A percentile compares a stretch with the other conserved stretches of the same genome.
Evolutionary conservation across 1,139 yeast genomes (phyloP).

Genomic region (Pichia sp.): DNA sequence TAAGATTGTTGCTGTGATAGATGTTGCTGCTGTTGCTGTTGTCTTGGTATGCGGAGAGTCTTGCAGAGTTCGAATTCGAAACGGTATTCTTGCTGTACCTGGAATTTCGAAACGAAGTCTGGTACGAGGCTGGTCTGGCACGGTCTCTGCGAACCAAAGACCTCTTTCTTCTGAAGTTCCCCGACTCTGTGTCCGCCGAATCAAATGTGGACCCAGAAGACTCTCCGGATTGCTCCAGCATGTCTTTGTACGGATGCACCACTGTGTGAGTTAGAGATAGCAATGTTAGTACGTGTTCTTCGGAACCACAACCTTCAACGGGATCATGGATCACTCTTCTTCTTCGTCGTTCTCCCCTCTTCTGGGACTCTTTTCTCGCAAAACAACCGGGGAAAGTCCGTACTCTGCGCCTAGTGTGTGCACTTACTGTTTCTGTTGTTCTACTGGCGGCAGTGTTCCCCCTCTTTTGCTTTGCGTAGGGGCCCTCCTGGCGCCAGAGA

Average conservation of each 20-base stretch:
- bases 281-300: not conserved
- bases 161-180: constrained; percentile 42
- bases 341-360: not conserved
- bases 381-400: no score
- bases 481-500: not conserved
- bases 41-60: constrained; percentile 5
- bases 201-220: not conserved
- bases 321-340: not conserved
- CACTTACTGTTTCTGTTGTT: no score
- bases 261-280: constrained; percentile 2
- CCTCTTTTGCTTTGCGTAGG: not conserved
- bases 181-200: constrained; percentile 42
- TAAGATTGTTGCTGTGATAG: not conserved
- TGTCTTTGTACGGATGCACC: constrained; percentile 15
- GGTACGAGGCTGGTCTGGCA: constrained; percentile 27
- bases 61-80: constrained; percentile 9
- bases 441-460: no score
- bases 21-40: not conserved
- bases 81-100: constrained; percentile 3
- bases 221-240: constrained; percentile 1
- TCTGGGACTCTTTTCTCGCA: not conserved
- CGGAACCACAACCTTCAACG: not conserved
- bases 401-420: no score
- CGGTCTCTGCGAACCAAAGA: constrained; percentile 51
- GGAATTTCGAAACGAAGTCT: constrained; percentile 9